Conservation (phyloP, 306 rosid species). For the Vachellia pachyceras region DNA sequence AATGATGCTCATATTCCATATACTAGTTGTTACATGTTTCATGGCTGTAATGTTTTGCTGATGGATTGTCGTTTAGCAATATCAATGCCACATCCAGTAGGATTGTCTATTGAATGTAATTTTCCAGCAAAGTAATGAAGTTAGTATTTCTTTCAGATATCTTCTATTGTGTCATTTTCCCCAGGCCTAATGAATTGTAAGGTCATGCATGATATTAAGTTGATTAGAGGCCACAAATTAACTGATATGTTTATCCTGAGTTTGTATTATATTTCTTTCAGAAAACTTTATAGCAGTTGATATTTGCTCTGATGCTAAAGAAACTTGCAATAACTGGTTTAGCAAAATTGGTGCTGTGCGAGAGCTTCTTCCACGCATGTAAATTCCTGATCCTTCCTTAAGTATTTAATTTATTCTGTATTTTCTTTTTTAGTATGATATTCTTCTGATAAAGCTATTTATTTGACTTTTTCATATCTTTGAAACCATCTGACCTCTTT, state of each 20-base stretch:
- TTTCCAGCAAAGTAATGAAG: background rate
- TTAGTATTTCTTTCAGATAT: background rate
- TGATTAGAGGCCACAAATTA: slow-evolving; percentile 29
- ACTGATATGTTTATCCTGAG: slow-evolving; percentile 23
- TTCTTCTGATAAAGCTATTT: background rate
- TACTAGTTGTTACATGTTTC: background rate
- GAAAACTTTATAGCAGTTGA: slow-evolving; percentile 68
- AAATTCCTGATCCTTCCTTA: slow-evolving; percentile 43
- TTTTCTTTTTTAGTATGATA: too few relatives aligned
- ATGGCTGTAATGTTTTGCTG: background rate
- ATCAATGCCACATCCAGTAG: slow-evolving; percentile 7
- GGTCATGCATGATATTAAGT: slow-evolving; percentile 6
- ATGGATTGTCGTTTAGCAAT: background rate
- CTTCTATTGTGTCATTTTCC: background rate
- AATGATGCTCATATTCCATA: background rate
- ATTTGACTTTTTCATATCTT: background rate
- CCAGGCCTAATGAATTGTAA: background rate
- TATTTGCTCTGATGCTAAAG: slow-evolving; percentile 81
- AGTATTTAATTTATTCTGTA: slow-evolving; percentile 16
- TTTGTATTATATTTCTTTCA: slow-evolving; percentile 50
- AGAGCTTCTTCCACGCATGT: slow-evolving; percentile 99
- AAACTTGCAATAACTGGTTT: slow-evolving; percentile 97
- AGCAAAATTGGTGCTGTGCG: slow-evolving; percentile 89
- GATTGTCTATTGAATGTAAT: background rate
- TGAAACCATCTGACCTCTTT: slow-evolving; percentile 32